These are phyloP conservation scores for Arachis monticola DNA, from an alignment of 331 rosid species.

Conservation along the genomic window DNA sequence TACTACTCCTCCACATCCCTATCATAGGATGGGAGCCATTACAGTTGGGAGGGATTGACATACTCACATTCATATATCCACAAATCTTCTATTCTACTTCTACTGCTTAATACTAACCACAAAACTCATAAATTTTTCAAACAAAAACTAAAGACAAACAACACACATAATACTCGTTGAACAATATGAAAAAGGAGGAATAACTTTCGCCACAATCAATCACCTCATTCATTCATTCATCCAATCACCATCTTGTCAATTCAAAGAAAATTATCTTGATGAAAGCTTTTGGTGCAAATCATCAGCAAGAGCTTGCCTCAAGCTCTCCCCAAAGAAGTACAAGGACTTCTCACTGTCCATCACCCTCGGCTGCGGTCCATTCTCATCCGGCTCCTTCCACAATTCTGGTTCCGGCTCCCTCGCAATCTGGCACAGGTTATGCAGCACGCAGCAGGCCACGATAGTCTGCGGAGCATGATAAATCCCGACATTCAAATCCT, in stretches of 20 bases:
- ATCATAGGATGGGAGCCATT: constrained; percentile 35
- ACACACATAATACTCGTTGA: not conserved
- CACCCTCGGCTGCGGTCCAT: constrained; percentile 69
- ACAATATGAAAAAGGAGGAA: not conserved
- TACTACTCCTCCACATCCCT: constrained; percentile 29
- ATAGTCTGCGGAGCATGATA: constrained; percentile 87
- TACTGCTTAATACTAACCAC: constrained; percentile 20
- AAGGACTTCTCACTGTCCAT: constrained; percentile 71
- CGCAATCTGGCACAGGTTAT: constrained; percentile 89
- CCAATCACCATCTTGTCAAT: not conserved
- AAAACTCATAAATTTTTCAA: constrained; percentile 12
- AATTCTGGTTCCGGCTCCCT: constrained; percentile 93
- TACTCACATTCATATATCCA: constrained; percentile 6
- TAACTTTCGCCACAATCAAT: not conserved
- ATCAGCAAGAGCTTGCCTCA: constrained; percentile 89
- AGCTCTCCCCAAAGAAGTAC: constrained; percentile 72
- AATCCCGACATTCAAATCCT: constrained; percentile 81
- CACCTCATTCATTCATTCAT: not conserved
- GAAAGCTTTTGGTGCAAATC: constrained; percentile 94
- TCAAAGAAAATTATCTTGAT: constrained; percentile 51
- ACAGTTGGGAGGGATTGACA: constrained; percentile 17
- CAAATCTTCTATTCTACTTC: constrained; percentile 35
- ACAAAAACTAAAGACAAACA: not conserved
- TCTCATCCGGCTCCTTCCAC: constrained; percentile 91
- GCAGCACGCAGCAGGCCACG: constrained; percentile 92